A percentile compares a stretch with the other conserved stretches of the same genome.
These are phyloP conservation scores for Saccharomycopsis fermentans DNA, from an alignment of 805 yeast genomes.

Conservation along the genomic window DNA sequence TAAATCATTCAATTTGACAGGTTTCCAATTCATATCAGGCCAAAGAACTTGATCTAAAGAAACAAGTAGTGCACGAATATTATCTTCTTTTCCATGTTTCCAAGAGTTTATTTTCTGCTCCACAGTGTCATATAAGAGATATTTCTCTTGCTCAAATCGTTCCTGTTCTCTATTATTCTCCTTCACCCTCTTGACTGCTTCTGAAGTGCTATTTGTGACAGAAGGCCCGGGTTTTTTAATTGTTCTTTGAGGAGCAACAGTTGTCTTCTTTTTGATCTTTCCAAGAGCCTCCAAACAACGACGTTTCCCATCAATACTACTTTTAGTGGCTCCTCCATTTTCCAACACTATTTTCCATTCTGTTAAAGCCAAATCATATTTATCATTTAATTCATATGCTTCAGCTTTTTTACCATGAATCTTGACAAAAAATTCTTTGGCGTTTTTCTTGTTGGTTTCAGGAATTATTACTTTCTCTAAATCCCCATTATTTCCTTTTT, in stretches of 20 bases:
- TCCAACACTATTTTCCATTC: constrained; percentile 54
- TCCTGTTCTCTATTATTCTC: constrained; percentile 37
- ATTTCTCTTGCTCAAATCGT: constrained; percentile 45
- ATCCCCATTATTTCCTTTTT: constrained; percentile 6
- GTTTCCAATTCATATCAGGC: constrained; percentile 58
- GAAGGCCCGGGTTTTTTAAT: constrained; percentile 17
- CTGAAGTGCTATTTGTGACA: constrained; percentile 19
- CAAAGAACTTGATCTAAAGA: constrained; percentile 59
- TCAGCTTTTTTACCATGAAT: constrained; percentile 68
- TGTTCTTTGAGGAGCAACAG: background rate
- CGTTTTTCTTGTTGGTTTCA: constrained; percentile 40
- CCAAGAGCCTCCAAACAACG: constrained; percentile 59
- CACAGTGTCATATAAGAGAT: constrained; percentile 53
- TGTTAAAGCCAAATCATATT: constrained; percentile 49
- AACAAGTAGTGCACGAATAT: constrained; percentile 66
- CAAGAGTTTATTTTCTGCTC: constrained; percentile 45
- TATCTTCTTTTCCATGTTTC: constrained; percentile 70
- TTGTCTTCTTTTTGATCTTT: constrained; percentile 33
- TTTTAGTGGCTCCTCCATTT: constrained; percentile 55
- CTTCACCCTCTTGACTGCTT: constrained; percentile 44
- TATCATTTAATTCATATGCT: constrained; percentile 71
- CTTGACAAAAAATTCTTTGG: constrained; percentile 67
- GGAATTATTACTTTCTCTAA: constrained; percentile 30
- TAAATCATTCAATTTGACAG: constrained; percentile 59
- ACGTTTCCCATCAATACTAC: constrained; percentile 69